Conservation (phyloP, 768 basidiomycete species). For the Vararia minispora region DNA sequence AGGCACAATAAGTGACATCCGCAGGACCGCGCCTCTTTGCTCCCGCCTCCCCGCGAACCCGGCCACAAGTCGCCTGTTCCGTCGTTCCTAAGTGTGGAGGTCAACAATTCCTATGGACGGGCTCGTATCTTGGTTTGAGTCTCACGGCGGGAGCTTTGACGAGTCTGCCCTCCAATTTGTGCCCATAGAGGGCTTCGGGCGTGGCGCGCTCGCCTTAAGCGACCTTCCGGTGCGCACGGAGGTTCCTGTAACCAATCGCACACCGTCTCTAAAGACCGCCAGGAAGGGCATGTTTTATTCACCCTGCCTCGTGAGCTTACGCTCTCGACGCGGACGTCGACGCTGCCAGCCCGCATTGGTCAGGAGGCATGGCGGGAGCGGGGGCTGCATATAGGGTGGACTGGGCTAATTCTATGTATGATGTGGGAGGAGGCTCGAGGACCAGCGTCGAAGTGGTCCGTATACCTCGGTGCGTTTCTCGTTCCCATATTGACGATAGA, state of each 20-base stretch:
- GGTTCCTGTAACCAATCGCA: no score
- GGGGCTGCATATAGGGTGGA: slow-evolving; percentile 66
- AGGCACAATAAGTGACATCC: no score
- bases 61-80: no score
- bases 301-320: slow-evolving; percentile 68
- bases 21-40: no score
- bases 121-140: slow-evolving; percentile 46
- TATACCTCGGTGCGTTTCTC: slow-evolving; percentile 52
- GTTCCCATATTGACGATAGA: not conserved
- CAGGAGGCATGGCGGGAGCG: slow-evolving; percentile 49
- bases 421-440: slow-evolving; percentile 85
- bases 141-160: slow-evolving; percentile 39
- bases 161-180: slow-evolving; percentile 20
- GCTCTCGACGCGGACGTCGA: slow-evolving; percentile 69
- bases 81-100: no score
- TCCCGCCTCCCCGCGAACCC: no score
- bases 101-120: no score
- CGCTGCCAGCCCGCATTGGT: slow-evolving; percentile 50
- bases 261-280: not conserved
- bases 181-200: slow-evolving; percentile 39
- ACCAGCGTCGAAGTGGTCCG: slow-evolving; percentile 49
- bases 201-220: slow-evolving; percentile 57
- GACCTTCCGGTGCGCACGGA: slow-evolving; percentile 65
- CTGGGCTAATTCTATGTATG: slow-evolving; percentile 82
- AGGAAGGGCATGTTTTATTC: slow-evolving; percentile 75